Evolutionary conservation across 2,329 filamentous ascomycete genomes (phyloP), one percentile per base, ranked within the genome.

Genomic region (Diaporthe aspalathi): DNA sequence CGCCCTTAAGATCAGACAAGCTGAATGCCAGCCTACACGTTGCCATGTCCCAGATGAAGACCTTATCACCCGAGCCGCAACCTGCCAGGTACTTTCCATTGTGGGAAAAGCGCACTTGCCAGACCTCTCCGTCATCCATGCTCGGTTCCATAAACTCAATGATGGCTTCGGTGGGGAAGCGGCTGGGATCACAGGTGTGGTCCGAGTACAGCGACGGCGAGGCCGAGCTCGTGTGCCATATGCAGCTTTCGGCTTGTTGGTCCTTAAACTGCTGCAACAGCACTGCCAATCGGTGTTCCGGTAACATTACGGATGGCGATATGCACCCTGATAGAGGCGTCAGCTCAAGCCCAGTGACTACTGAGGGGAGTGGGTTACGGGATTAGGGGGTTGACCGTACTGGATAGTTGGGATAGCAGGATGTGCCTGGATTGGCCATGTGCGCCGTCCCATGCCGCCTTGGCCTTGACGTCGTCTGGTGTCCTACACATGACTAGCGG

Each of bases 291-390:
- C 96, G 91, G 80, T 96, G 93, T 78, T 97, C 94, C 1, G 96
- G 96, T 68, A 99, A 92, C 95, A 99, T 98, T 54, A 97, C 93
- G 5, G 94, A 96, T 0, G 96, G 95, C 1, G 96, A 97, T 80
- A 99, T 97, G 70, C 90, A 97, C 84, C 88, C 93, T 95, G 76
- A 22, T 72, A 22, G 45, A 43, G 40, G 53, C 49, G 70, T 83
- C 68, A 80, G 72, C 49, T 24, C 47, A 45, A 20, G 11, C 16
- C 14, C 2, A 29, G 2, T 14, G n/a, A n/a, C n/a, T n/a, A n/a
- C n/a, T n/a, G n/a, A n/a, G n/a, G n/a, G n/a, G n/a, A n/a, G n/a
- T n/a, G 4, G 52, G 43, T n/a, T 12, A 11, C 17, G 45, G 45
- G 12, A 38, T 14, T 3, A 12, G 17, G 24, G 22, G 29, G 5